Percentiles rank a stretch among this genome's conserved stretches.
Conservation (phyloP, 2,329 filamentous ascomycete genomes). For the Exophiala oligosperma region DNA sequence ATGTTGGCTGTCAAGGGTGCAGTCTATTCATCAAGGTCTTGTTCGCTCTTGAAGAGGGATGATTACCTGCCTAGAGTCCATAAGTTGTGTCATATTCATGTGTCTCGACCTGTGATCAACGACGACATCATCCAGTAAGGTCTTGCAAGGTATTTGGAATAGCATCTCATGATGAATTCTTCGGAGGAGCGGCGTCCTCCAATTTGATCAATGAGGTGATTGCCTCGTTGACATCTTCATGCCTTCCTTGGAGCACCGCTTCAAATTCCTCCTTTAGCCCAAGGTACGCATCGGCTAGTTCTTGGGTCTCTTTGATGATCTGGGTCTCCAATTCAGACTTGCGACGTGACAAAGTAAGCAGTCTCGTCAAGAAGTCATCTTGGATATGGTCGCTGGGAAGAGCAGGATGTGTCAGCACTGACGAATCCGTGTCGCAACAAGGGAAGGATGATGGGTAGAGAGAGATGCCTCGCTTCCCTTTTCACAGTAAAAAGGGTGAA, state of each 20-base stretch:
- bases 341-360: conserved; percentile 11
- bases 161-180: background rate
- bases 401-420: background rate
- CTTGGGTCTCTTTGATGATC: conserved; percentile 14
- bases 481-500: background rate
- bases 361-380: conserved; percentile 8
- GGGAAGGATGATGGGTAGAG: background rate
- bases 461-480: background rate
- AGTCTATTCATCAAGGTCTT: conserved; percentile 63
- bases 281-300: conserved; percentile 16
- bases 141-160: background rate
- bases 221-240: conserved; percentile 18
- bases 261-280: conserved; percentile 18
- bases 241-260: conserved; percentile 18
- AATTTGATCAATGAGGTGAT: conserved; percentile 2
- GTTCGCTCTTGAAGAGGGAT: conserved; percentile 54
- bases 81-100: background rate
- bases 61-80: conserved; percentile 8
- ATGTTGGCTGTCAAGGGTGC: conserved; percentile 62
- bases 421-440: background rate
- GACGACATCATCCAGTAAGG: background rate
- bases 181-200: conserved; percentile 2
- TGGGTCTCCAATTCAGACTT: conserved; percentile 19
- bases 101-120: background rate
- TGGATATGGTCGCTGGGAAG: conserved; percentile 8